Conservation (phyloP, 2,329 filamentous ascomycete species). For the Pseudopyricularia javanii region DNA sequence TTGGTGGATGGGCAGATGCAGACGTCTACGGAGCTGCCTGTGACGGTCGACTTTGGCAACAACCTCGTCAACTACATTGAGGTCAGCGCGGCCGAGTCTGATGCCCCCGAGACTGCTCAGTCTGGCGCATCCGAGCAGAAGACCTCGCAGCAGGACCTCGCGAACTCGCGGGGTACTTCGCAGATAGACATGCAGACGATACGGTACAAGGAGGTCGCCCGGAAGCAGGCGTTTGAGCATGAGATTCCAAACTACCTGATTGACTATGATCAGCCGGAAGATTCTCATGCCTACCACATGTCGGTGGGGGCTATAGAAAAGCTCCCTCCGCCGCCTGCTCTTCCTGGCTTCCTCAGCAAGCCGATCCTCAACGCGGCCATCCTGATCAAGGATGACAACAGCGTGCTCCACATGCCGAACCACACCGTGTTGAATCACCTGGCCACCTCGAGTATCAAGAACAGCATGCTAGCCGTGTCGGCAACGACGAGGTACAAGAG, state of each 20-base stretch:
- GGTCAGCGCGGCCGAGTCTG: constrained; percentile 52
- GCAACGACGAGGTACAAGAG: constrained; percentile 95
- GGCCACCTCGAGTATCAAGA: constrained; percentile 95
- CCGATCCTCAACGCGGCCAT: constrained; percentile 87
- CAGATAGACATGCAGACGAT: constrained; percentile 27
- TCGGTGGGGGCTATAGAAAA: constrained; percentile 66
- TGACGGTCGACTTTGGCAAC: constrained; percentile 95
- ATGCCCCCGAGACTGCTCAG: constrained; percentile 29
- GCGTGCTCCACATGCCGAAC: constrained; percentile 91
- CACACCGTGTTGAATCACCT: constrained; percentile 95
- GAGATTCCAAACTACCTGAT: constrained; percentile 75
- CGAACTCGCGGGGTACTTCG: constrained; percentile 17
- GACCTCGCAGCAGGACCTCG: constrained; percentile 9
- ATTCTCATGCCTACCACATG: constrained; percentile 60
- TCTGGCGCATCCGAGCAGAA: constrained; percentile 19
- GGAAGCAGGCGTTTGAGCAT: constrained; percentile 50
- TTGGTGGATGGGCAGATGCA: constrained; percentile 90
- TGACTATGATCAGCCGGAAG: constrained; percentile 77
- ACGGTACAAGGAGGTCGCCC: constrained; percentile 43
- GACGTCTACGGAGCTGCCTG: constrained; percentile 76
- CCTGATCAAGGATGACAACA: constrained; percentile 95
- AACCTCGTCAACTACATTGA: constrained; percentile 98
- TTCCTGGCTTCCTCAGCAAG: constrained; percentile 86
- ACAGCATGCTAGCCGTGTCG: constrained; percentile 87
- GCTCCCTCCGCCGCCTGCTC: constrained; percentile 68